Conservation (phyloP, 805 yeast species). For the Hyphopichia homilentoma region DNA sequence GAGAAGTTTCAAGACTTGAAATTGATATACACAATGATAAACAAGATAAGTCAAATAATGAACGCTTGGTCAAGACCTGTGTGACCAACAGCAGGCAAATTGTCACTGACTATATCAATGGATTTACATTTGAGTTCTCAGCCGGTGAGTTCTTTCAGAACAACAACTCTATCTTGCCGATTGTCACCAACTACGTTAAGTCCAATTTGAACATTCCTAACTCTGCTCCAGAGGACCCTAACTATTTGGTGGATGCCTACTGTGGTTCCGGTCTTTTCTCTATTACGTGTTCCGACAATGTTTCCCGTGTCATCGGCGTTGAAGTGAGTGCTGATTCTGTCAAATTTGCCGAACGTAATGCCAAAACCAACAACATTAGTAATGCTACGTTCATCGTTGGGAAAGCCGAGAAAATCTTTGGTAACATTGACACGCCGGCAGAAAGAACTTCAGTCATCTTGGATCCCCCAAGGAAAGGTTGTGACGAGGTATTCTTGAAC, state of each 20-base stretch:
- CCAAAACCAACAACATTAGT: conserved; percentile 64
- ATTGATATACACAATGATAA: conserved; percentile 15
- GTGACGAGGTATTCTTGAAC: conserved; percentile 81
- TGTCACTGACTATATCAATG: conserved; percentile 73
- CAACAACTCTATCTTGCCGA: conserved; percentile 85
- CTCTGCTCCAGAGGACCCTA: conserved; percentile 26
- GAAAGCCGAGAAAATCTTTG: conserved; percentile 87
- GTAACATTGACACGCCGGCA: conserved; percentile 69
- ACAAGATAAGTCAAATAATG: conserved; percentile 21
- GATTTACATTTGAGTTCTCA: conserved; percentile 76
- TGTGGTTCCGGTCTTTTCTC: conserved; percentile 96
- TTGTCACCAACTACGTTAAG: conserved; percentile 77
- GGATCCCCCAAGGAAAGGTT: conserved; percentile 97
- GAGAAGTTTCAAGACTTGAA: conserved; percentile 26
- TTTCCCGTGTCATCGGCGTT: conserved; percentile 86
- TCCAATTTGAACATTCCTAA: conserved; percentile 52
- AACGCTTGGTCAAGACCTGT: conserved; percentile 57
- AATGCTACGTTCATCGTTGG: conserved; percentile 88
- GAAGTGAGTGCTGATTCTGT: conserved; percentile 92
- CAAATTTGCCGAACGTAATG: conserved; percentile 80
- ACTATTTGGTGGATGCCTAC: conserved; percentile 86
- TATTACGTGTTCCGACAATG: conserved; percentile 76
- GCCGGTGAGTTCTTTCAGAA: conserved; percentile 98
- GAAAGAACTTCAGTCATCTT: conserved; percentile 81
- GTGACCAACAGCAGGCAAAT: conserved; percentile 75